Conservation (phyloP, 257 asterid genomes). For the Catharanthus roseus region DNA sequence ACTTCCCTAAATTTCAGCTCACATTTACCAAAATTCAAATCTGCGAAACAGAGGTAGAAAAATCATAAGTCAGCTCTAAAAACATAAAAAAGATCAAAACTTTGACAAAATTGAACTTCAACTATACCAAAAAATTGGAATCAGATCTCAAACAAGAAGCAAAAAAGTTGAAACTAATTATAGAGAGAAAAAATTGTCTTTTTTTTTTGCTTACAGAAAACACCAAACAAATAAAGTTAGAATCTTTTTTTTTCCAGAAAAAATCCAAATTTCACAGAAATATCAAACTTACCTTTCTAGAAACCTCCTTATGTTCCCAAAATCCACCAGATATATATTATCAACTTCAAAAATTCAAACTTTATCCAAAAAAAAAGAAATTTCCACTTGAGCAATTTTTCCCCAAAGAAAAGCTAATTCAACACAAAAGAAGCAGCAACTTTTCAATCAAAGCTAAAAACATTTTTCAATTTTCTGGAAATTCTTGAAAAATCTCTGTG, state of each 20-base stretch:
- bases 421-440: too few species aligned
- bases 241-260: neutral
- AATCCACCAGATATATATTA: conserved; percentile 4
- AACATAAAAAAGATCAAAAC: neutral
- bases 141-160: conserved; percentile 16
- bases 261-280: neutral
- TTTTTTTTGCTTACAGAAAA: neutral
- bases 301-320: neutral
- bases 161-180: neutral
- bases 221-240: neutral
- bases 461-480: neutral
- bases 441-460: neutral
- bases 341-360: conserved; percentile 2
- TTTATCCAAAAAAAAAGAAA: too few species aligned
- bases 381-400: too few species aligned
- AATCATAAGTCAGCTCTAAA: neutral
- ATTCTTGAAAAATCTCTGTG: conserved; percentile 3
- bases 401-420: too few species aligned
- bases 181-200: neutral
- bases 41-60: neutral
- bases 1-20: conserved; percentile 14
- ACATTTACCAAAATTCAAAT: conserved; percentile 12
- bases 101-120: neutral
- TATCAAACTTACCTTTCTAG: conserved; percentile 7
- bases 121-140: neutral